These are phyloP conservation scores for Meyerozyma elateridarum DNA, from an alignment of 1,139 yeast genomes.

Conservation along the genomic window DNA sequence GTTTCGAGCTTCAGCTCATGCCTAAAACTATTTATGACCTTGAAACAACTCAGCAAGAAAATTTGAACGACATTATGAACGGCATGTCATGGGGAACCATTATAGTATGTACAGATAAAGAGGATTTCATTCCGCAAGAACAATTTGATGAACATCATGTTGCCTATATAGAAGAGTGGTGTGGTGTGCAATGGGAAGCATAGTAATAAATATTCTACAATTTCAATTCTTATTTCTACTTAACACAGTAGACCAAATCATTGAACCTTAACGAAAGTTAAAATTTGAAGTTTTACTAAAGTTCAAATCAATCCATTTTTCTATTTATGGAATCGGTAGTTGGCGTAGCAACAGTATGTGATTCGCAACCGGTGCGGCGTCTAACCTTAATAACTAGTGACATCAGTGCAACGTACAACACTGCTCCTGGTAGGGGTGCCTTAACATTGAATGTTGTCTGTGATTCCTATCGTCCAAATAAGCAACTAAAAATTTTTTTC, in stretches of 20 bases:
- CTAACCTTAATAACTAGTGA: too few relatives aligned
- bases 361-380: too few relatives aligned
- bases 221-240: too few relatives aligned
- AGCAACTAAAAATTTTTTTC: too few relatives aligned
- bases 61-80: constrained; percentile 42
- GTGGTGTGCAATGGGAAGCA: constrained; percentile 95
- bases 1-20: constrained; percentile 87
- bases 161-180: constrained; percentile 86
- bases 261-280: constrained; percentile 1
- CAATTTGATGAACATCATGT: constrained; percentile 58
- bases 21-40: constrained; percentile 85
- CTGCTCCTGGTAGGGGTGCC: too few relatives aligned
- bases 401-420: too few relatives aligned
- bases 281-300: background rate
- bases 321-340: too few relatives aligned
- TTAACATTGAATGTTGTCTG: too few relatives aligned
- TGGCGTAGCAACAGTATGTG: too few relatives aligned
- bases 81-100: constrained; percentile 99
- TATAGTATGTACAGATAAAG: constrained; percentile 72
- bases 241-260: background rate
- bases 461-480: too few relatives aligned
- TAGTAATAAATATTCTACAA: constrained; percentile 20
- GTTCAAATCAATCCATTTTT: background rate
- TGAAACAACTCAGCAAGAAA: constrained; percentile 40
- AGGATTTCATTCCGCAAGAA: constrained; percentile 58